Conservation (phyloP, 73 alveolate species). For the Vitrella brassicaformis region DNA sequence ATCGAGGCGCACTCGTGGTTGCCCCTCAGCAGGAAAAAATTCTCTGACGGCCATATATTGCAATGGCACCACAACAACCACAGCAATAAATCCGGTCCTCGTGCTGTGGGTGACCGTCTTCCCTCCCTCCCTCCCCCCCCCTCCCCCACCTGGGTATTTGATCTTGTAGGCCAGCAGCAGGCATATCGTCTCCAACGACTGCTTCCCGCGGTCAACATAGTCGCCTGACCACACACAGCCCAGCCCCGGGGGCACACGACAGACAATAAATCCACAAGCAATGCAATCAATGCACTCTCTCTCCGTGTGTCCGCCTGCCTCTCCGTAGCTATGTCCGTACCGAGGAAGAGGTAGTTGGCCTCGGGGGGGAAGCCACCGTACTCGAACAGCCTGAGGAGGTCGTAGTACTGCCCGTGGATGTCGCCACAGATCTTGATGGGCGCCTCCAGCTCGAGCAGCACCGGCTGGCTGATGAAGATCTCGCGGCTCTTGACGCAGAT, state of each 20-base stretch:
- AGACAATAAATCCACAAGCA: no score
- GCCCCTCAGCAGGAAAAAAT: conserved; percentile 79
- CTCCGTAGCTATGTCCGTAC: no score
- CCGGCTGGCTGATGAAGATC: conserved; percentile 49
- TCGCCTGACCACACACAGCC: no score
- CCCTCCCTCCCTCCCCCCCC: background rate
- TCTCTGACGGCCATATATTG: conserved; percentile 80
- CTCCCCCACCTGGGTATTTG: conserved; percentile 25
- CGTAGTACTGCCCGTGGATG: conserved; percentile 77
- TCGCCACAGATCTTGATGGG: conserved; percentile 77
- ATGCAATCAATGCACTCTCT: no score
- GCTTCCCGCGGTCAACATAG: conserved; percentile 77
- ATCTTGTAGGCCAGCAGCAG: conserved; percentile 56
- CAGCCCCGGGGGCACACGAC: no score
- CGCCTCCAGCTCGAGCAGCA: conserved; percentile 62
- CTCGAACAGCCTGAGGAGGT: conserved; percentile 62
- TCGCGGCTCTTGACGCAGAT: conserved; percentile 43
- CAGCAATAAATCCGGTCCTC: background rate
- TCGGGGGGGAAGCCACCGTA: conserved; percentile 83
- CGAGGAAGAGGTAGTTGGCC: conserved; percentile 78
- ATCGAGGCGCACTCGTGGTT: conserved; percentile 96
- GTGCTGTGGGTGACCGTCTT: background rate
- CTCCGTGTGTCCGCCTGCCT: no score
- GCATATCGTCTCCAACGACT: conserved; percentile 72
- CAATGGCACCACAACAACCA: conserved; percentile 20